Base-by-base conservation (phyloP, 1,139 yeast species). In the Trichomonascaceae sp. region DNA sequence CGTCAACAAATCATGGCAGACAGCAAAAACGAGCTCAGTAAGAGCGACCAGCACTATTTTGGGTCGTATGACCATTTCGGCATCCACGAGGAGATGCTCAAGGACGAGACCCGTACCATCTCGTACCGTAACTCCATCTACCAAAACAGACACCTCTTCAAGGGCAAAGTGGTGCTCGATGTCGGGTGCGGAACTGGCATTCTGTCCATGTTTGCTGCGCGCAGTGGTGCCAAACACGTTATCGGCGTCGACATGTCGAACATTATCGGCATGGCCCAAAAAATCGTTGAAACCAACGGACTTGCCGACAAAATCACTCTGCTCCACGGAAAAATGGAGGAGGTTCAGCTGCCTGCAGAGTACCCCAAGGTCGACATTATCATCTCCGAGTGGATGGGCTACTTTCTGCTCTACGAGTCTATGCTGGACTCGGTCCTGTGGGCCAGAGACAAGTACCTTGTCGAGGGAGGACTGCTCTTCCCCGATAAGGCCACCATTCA, bases 341-440 rank as follows among this genome's bases (percentile, higher is more conserved):
- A 92, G 52, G 87, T 89, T 38, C 71, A 63, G 39, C 66, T 92
- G 48, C 98, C 98, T 30, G n/a, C n/a, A n/a, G n/a, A n/a, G n/a
- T 76, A 45, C 38, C 56, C 54, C 30, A 48, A 79, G 53, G 99
- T 92, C 33, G 99, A 92, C 57, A 89, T 92, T 47, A 92, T 92
- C 48, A 79, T 92, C 41, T 77, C 93, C 43, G 99, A 92, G 62
- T 92, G 99, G 99, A 92, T 92, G 99, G 99, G 99, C 14, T 92
- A 92, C 63, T 92, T 92, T 54, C 64, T 92, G 50, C 66, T 92
- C 39, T 92, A 89, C 55, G 99, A 92, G 66, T 81, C 94, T 43
- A 92, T 92, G 99, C 70, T 92, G 58, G 98, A 92, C 57, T 85
- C 98, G 26, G 99, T 92, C 16, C 65, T 92, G 44, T 72, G 74